Conservation (phyloP, 441 rosid species). For the Pelargonium citronellum region DNA sequence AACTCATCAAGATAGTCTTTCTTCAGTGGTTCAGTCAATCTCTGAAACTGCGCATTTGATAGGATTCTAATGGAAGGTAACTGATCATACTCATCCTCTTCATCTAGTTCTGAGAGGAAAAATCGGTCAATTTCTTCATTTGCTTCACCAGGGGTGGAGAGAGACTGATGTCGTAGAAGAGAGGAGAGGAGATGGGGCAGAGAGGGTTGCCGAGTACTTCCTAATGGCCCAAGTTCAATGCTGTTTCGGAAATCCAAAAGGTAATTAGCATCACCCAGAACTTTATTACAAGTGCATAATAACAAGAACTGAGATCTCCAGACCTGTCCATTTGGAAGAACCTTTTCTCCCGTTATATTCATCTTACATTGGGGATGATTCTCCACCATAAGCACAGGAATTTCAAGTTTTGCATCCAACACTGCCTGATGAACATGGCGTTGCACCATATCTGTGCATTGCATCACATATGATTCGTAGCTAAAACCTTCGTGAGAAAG, state of each 20-base stretch:
- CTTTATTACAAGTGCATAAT: conserved; percentile 60
- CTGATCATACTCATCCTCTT: conserved; percentile 78
- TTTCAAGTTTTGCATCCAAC: conserved; percentile 64
- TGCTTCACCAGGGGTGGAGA: conserved; percentile 43
- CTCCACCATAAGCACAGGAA: conserved; percentile 72
- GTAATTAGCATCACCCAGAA: conserved; percentile 62
- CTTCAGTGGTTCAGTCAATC: conserved; percentile 62
- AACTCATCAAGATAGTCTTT: conserved; percentile 79
- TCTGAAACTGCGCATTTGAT: conserved; percentile 68
- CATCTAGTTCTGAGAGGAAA: conserved; percentile 44
- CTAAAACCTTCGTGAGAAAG: conserved; percentile 57
- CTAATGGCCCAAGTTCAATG: conserved; percentile 55
- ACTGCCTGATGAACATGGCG: conserved; percentile 62
- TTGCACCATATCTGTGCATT: conserved; percentile 58
- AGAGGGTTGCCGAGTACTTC: conserved; percentile 54
- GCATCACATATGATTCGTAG: conserved; percentile 67
- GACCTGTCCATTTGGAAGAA: conserved; percentile 77
- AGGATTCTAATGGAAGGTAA: conserved; percentile 75
- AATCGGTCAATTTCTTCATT: conserved; percentile 45
- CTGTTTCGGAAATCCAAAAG: conserved; percentile 55
- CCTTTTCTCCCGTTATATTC: conserved; percentile 56
- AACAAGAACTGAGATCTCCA: conserved; percentile 78
- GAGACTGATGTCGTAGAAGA: conserved; percentile 52
- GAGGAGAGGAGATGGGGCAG: conserved; percentile 84
- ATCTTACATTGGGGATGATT: conserved; percentile 66